phyloP scores from a whole-genome alignment of 2,329 filamentous ascomycete species.

The Colletotrichum spaethianum region DNA sequence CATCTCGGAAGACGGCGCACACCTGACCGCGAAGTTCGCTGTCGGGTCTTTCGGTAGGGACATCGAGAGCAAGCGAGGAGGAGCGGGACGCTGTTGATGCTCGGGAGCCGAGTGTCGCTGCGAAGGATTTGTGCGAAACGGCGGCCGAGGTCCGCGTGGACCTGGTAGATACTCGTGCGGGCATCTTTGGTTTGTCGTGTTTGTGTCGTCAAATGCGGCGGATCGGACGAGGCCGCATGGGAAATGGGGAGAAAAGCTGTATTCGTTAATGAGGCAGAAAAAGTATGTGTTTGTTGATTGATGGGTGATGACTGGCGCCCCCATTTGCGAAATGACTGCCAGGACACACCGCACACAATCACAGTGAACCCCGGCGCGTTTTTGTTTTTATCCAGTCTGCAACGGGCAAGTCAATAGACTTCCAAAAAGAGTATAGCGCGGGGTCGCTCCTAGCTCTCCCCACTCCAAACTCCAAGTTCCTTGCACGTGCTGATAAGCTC shows the following conservation, averaged over 20 bases:
- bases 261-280: conserved; percentile 26
- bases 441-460: conserved; percentile 28
- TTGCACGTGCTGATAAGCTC: conserved; percentile 41
- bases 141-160: conserved; percentile 62
- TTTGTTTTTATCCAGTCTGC: conserved; percentile 40
- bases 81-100: conserved; percentile 62
- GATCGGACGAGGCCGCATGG: conserved; percentile 1
- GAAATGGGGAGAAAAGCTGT: background rate
- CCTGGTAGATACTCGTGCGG: conserved; percentile 62
- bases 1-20: conserved; percentile 81
- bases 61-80: conserved; percentile 60
- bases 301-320: background rate
- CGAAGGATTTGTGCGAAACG: conserved; percentile 57
- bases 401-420: conserved; percentile 41
- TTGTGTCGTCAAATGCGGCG: conserved; percentile 3
- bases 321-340: conserved; percentile 19
- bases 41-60: conserved; percentile 80
- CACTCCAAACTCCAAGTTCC: background rate
- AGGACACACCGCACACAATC: conserved; percentile 30
- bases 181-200: conserved; percentile 56
- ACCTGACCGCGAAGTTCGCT: conserved; percentile 82
- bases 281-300: conserved; percentile 33
- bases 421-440: conserved; percentile 41
- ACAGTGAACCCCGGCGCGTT: conserved; percentile 40
- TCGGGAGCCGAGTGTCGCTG: conserved; percentile 55